Conservation (phyloP, 108 stramenopile species). For the Cyclotella sp. region DNA sequence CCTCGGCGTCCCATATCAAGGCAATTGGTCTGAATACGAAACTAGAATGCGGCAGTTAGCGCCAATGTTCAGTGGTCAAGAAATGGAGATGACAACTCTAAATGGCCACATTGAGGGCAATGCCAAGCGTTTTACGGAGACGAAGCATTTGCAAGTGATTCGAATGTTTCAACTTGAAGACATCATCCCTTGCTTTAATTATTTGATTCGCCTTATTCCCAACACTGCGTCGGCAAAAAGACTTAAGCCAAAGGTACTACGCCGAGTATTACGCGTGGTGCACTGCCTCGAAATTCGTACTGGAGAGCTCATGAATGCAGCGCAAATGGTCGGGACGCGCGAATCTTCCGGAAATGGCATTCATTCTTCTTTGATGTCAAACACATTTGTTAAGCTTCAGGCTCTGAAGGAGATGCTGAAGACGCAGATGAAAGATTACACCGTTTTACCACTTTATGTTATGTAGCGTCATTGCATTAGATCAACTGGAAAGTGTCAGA, state of each 20-base stretch:
- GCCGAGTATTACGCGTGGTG: slow-evolving; percentile 1
- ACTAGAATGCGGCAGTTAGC: slow-evolving; percentile 20
- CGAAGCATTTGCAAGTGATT: slow-evolving; percentile 23
- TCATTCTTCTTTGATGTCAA: background rate
- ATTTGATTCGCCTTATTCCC: slow-evolving; percentile 4
- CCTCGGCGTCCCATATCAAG: slow-evolving; percentile 46
- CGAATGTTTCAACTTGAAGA: slow-evolving; percentile 22
- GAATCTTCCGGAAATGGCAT: background rate
- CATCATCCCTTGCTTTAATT: slow-evolving; percentile 14
- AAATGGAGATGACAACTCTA: slow-evolving; percentile 30
- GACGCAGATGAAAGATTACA: too few species aligned
- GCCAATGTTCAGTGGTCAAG: slow-evolving; percentile 35
- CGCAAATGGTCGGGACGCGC: background rate
- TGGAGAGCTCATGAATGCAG: background rate
- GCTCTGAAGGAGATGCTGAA: too few species aligned
- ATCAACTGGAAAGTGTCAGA: too few species aligned
- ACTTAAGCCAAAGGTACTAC: background rate
- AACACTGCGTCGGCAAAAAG: background rate
- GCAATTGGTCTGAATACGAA: slow-evolving; percentile 46
- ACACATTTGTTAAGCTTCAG: too few species aligned
- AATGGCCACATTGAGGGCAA: slow-evolving; percentile 6
- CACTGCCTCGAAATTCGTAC: slow-evolving; percentile 11
- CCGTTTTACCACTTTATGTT: too few species aligned
- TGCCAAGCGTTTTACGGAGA: slow-evolving; percentile 9
- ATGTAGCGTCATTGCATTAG: too few species aligned